Conservation (phyloP, 768 basidiomycete species). For the Leccinum subtestaceum region DNA sequence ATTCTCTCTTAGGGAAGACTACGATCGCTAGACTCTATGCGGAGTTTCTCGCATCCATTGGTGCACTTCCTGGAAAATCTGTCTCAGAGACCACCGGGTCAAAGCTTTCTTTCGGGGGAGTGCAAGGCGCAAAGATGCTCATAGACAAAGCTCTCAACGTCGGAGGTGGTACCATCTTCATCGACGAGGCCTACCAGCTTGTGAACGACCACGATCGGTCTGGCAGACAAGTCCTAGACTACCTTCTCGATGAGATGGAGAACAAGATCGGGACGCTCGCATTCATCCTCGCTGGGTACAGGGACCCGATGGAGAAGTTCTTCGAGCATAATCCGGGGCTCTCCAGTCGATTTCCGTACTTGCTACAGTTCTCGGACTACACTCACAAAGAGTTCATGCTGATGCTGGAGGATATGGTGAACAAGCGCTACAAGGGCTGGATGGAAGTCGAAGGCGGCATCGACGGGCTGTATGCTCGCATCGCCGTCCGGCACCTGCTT, state of each 20-base stretch:
- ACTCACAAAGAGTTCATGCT: not conserved
- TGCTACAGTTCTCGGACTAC: not conserved
- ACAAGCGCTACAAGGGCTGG: not conserved
- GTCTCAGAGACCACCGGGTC: not conserved
- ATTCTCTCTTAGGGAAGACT: not conserved
- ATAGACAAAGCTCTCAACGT: not conserved
- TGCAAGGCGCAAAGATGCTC: not conserved
- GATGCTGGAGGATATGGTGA: not conserved
- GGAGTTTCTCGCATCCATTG: not conserved
- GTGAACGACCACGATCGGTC: not conserved
- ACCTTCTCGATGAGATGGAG: not conserved
- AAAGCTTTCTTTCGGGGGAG: not conserved
- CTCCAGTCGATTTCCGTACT: not conserved
- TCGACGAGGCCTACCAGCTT: not conserved
- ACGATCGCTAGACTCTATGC: not conserved
- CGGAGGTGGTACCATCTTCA: not conserved
- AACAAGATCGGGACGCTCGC: not conserved
- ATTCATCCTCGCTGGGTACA: not conserved
- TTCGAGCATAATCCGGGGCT: not conserved
- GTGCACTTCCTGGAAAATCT: not conserved
- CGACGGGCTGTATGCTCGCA: not conserved
- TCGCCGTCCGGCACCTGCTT: not conserved
- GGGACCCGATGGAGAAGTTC: not conserved
- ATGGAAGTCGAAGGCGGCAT: not conserved
- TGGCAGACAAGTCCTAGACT: not conserved